A percentile compares a stretch with the other conserved stretches of the same genome.
Evolutionary conservation across 2,329 filamentous ascomycete species (phyloP).

Genomic region (Cordyceps pruinosa): DNA sequence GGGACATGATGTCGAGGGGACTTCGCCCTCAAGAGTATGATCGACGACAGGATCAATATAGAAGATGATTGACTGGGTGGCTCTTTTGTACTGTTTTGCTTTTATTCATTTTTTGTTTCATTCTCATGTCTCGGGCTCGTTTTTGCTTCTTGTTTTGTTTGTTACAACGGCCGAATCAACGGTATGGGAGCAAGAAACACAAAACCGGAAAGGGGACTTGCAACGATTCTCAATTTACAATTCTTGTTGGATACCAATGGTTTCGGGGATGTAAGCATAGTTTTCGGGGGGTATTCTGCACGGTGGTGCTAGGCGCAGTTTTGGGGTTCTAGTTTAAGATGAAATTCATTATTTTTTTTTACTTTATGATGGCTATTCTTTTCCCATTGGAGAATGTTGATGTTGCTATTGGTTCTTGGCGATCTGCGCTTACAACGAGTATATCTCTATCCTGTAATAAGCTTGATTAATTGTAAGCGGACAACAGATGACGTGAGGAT

Average conservation of each 20-base stretch:
- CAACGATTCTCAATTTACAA: background rate
- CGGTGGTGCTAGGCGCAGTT: background rate
- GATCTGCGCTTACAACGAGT: too few relatives aligned
- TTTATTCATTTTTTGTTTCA: background rate
- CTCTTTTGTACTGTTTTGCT: background rate
- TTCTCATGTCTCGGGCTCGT: background rate
- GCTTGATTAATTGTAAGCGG: too few relatives aligned
- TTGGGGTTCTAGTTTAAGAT: background rate
- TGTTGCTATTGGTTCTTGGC: too few relatives aligned
- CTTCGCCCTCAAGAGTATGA: slow-evolving; percentile 41
- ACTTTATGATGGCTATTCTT: too few relatives aligned
- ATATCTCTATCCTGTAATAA: too few relatives aligned
- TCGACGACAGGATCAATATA: slow-evolving; percentile 37
- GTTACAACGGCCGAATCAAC: background rate
- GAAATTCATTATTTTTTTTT: background rate
- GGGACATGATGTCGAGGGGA: slow-evolving; percentile 36
- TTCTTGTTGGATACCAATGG: slow-evolving; percentile 7
- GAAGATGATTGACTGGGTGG: slow-evolving; percentile 26
- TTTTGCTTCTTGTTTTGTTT: background rate
- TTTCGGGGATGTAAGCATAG: background rate
- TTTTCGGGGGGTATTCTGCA: background rate
- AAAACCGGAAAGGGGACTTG: background rate
- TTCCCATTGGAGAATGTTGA: too few relatives aligned
- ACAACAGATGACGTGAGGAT: too few relatives aligned
- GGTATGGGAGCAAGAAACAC: background rate